Conservation (phyloP, 768 basidiomycete genomes). For the Coprinopsis marcescibilis region DNA sequence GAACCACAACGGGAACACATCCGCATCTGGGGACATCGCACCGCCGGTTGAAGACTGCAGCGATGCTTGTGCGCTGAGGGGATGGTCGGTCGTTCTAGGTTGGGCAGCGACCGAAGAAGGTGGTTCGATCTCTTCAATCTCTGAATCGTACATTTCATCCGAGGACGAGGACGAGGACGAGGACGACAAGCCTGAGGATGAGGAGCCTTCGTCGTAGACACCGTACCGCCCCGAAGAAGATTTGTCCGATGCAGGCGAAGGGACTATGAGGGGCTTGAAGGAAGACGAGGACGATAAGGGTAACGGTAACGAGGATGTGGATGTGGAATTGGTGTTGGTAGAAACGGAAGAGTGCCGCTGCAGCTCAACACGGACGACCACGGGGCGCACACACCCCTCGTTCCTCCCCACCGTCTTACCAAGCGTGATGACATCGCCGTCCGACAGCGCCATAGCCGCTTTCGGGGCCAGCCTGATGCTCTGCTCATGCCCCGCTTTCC, state of each 20-base stretch:
- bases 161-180: slow-evolving; percentile 39
- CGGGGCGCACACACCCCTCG: slow-evolving; percentile 54
- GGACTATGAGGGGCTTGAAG: too few relatives aligned
- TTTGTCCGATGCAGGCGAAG: slow-evolving; percentile 17
- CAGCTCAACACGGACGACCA: slow-evolving; percentile 57
- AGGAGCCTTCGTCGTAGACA: too few relatives aligned
- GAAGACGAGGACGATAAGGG: too few relatives aligned
- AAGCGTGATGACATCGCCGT: slow-evolving; percentile 72
- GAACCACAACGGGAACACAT: neutral
- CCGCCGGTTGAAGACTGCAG: too few relatives aligned
- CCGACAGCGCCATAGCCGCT: slow-evolving; percentile 47
- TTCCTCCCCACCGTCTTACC: slow-evolving; percentile 70
- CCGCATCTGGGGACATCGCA: too few relatives aligned
- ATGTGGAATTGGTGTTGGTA: slow-evolving; percentile 25
- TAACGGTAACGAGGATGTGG: too few relatives aligned
- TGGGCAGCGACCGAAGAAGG: slow-evolving; percentile 14
- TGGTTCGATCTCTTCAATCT: slow-evolving; percentile 45
- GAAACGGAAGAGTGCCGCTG: slow-evolving; percentile 29
- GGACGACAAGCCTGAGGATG: too few relatives aligned
- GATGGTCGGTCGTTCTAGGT: neutral
- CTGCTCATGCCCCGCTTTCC: slow-evolving; percentile 43
- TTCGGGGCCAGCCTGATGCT: slow-evolving; percentile 49
- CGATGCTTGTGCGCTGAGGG: neutral
- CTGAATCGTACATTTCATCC: slow-evolving; percentile 45
- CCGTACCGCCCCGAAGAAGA: slow-evolving; percentile 60